phyloP scores from a whole-genome alignment of 495 filamentous ascomycete species.

The Hypoxylon fragiforme region DNA sequence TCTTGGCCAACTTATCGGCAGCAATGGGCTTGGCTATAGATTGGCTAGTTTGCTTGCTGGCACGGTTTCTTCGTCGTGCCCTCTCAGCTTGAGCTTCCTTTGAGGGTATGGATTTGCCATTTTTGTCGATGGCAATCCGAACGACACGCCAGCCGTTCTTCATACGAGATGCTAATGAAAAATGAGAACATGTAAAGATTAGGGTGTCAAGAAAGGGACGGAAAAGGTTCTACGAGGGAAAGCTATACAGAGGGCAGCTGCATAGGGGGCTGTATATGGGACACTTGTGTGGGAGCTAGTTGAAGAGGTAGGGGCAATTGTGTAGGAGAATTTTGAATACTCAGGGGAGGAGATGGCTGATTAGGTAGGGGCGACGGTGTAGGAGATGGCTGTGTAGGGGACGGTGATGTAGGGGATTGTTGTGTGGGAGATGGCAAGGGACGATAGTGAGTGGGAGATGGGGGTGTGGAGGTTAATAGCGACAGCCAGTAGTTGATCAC shows the following conservation, averaged over 20 bases:
- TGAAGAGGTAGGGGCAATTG: background rate
- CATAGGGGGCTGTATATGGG: background rate
- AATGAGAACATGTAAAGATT: background rate
- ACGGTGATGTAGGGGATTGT: no score
- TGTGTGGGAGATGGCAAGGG: no score
- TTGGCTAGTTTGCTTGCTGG: background rate
- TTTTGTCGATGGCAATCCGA: background rate
- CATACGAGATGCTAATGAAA: conserved; percentile 26
- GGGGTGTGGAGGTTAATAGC: background rate
- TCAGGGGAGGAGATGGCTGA: no score
- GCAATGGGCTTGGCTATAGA: background rate
- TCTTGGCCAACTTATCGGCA: background rate
- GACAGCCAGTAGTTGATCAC: background rate
- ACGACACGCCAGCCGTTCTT: conserved; percentile 23
- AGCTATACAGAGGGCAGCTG: background rate
- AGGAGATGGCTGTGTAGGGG: no score
- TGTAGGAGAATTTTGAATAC: no score
- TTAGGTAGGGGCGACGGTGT: no score
- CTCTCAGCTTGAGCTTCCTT: background rate
- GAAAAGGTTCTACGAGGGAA: background rate
- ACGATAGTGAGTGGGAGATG: background rate
- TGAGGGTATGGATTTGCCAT: background rate
- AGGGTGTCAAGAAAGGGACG: no score
- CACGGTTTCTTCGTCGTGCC: no score
- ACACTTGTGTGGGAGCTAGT: no score